These are phyloP conservation scores for Cinchona pubescens DNA, from an alignment of 257 asterid genomes.

Conservation along the genomic window DNA sequence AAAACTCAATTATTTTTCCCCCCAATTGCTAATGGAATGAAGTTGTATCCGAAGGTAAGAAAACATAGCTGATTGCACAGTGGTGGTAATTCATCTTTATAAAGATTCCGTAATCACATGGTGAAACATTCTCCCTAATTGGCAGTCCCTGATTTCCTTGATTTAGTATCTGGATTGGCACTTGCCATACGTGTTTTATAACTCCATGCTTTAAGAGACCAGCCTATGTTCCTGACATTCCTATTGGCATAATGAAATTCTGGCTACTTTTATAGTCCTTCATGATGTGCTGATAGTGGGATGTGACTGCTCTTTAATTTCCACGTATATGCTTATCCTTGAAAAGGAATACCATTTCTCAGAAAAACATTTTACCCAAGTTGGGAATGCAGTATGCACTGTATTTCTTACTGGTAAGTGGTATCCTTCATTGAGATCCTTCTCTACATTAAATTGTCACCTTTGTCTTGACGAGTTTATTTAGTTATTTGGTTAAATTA, in stretches of 20 bases:
- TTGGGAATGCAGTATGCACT: background rate
- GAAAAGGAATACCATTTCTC: background rate
- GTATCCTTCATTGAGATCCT: too few relatives aligned
- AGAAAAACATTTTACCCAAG: background rate
- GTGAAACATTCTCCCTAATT: background rate
- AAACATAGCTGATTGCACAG: background rate
- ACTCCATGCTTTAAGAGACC: background rate
- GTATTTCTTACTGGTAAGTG: too few relatives aligned
- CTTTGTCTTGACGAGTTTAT: too few relatives aligned
- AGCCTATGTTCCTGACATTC: background rate
- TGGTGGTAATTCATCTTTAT: background rate
- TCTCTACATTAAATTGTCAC: too few relatives aligned
- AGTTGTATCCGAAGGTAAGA: background rate
- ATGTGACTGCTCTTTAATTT: background rate
- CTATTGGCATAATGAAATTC: background rate
- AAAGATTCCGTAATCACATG: background rate
- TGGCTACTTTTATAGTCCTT: background rate
- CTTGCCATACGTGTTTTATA: background rate
- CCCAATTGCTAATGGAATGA: background rate
- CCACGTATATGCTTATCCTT: background rate
- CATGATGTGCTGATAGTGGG: background rate
- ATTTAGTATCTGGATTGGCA: slow-evolving; percentile 1
- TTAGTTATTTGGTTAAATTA: too few relatives aligned
- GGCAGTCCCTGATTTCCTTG: background rate
- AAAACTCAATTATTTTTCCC: too few relatives aligned